Conservation (phyloP, 148 eudicot genomes). For the Diospyros lotus region DNA sequence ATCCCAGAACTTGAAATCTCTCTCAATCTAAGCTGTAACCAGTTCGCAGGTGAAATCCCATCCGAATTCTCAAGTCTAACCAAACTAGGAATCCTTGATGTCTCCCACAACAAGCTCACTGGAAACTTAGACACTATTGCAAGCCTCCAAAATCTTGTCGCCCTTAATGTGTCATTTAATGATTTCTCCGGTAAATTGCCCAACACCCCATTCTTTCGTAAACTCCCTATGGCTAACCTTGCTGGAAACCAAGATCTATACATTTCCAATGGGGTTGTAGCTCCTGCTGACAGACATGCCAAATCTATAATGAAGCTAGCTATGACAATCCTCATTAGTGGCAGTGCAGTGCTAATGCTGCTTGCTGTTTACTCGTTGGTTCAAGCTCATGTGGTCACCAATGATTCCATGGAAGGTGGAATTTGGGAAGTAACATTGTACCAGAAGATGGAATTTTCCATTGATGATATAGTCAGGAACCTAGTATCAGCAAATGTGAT, state of each 20-base stretch:
- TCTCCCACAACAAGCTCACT: slow-evolving; percentile 71
- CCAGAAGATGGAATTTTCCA: slow-evolving; percentile 84
- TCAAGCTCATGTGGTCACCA: slow-evolving; percentile 32
- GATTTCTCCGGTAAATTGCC: slow-evolving; percentile 83
- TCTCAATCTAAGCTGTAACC: slow-evolving; percentile 77
- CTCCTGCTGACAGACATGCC: slow-evolving; percentile 31
- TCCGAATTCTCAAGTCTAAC: slow-evolving; percentile 58
- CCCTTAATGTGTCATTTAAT: slow-evolving; percentile 77
- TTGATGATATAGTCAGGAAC: slow-evolving; percentile 62
- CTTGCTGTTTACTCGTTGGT: slow-evolving; percentile 60
- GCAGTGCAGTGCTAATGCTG: slow-evolving; percentile 58
- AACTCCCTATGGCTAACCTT: slow-evolving; percentile 62
- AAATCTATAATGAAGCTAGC: slow-evolving; percentile 57
- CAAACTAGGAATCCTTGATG: slow-evolving; percentile 69
- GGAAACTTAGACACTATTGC: slow-evolving; percentile 58
- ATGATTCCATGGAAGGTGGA: slow-evolving; percentile 26
- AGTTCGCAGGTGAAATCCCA: slow-evolving; percentile 69
- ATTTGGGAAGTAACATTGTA: slow-evolving; percentile 85
- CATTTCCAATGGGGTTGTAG: slow-evolving; percentile 39
- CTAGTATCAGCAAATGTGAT: slow-evolving; percentile 77
- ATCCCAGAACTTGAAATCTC: slow-evolving; percentile 85
- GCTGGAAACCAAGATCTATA: slow-evolving; percentile 62
- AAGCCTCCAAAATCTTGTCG: slow-evolving; percentile 77
- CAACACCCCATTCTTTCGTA: slow-evolving; percentile 73
- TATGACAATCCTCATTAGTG: slow-evolving; percentile 70